Conservation (phyloP, 2,329 filamentous ascomycete species). For the Fusarium sambucinum region DNA sequence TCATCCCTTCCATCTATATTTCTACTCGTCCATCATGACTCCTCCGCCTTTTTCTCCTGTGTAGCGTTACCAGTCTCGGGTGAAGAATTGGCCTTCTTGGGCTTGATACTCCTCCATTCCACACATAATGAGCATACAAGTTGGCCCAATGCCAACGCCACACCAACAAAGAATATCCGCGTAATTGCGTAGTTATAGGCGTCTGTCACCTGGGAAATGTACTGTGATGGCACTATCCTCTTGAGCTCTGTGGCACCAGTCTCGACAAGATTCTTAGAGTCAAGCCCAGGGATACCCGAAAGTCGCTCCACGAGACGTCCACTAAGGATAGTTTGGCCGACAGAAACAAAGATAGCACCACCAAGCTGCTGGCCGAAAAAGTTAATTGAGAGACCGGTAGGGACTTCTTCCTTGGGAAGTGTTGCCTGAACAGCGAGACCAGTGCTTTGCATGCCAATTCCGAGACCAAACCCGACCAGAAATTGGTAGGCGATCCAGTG, state of each 20-base stretch:
- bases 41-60: slow-evolving; percentile 22
- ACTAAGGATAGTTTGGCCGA: slow-evolving; percentile 67
- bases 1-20: background rate
- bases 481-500: slow-evolving; percentile 73
- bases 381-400: slow-evolving; percentile 66
- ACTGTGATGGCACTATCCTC: slow-evolving; percentile 61
- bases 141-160: slow-evolving; percentile 67
- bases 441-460: slow-evolving; percentile 69
- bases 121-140: slow-evolving; percentile 70
- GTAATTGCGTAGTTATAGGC: slow-evolving; percentile 76
- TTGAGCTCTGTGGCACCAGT: slow-evolving; percentile 72
- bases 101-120: slow-evolving; percentile 76
- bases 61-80: slow-evolving; percentile 4
- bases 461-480: slow-evolving; percentile 69
- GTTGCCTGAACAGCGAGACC: slow-evolving; percentile 69
- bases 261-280: slow-evolving; percentile 57
- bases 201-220: slow-evolving; percentile 64
- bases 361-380: slow-evolving; percentile 72
- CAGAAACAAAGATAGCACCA: slow-evolving; percentile 68
- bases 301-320: slow-evolving; percentile 59
- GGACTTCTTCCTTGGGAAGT: slow-evolving; percentile 63
- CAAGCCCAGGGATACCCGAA: slow-evolving; percentile 57
- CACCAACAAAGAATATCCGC: slow-evolving; percentile 71
- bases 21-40: slow-evolving; percentile 26
- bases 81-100: slow-evolving; percentile 54